Evolutionary conservation across 179 eudicot species (phyloP), one percentile per base, ranked within the genome.

Genomic region (Beta macrorhiza): DNA sequence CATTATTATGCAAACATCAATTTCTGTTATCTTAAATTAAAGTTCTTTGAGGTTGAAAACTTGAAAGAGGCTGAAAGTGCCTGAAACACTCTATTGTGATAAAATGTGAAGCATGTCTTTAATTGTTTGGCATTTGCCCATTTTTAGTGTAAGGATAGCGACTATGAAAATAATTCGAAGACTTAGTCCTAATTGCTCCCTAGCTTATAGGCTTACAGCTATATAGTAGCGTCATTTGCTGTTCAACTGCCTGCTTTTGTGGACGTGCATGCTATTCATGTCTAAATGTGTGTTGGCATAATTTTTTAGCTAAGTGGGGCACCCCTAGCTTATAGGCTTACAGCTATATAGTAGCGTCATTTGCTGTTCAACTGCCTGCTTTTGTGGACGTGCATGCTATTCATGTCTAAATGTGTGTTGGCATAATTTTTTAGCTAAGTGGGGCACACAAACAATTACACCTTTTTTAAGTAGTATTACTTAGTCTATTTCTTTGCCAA

Each of bases 361-460:
- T 67, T 67, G 71, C 53, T 29, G 52, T 76, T 57, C 63, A 68
- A 63, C 56, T 52, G 45, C 49, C 68, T 58, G 37, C 59, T 57
- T 81, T 59, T 22, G 53, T 70, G 84, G 77, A 77, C 72, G 84
- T 78, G 85, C 75, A 73, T 72, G 72, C 47, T 51, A 62, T 69
- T 72, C 29, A 59, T 67, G 74, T 32, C 55, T 70, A 55, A 58
- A 7, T 11, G 10, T 68, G 71, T 51, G 58, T 59, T 58, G 37
- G 49, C 47, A 19, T 58, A 25, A 63, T 51, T 22, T 67, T 44
- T 55, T 15, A 49, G 45, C 70, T 15, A 72, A 82, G 74, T 82
- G 81, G 77, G 62, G 47, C 67, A 44, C 81, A 82, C 75, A 71
- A 52, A 72, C 58, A 78, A 62, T 11, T 61, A 51, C 61, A 61